Evolutionary conservation across 257 asterid genomes (phyloP), one percentile per base, ranked within the genome.

Genomic region (Vinca minor): DNA sequence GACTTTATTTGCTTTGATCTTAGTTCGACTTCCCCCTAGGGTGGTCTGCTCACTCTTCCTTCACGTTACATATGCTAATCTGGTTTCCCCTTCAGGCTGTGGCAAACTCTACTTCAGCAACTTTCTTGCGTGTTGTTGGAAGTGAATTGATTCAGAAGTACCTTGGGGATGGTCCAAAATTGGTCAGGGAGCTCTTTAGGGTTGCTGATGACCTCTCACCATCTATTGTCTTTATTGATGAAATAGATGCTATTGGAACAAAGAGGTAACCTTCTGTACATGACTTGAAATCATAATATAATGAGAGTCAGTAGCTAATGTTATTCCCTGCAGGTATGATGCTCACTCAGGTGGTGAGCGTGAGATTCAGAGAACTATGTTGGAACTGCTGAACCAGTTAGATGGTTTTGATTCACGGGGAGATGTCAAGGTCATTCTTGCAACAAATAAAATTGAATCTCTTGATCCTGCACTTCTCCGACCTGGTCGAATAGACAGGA

Each of bases 341-440:
- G 96, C 98, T 10, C 96, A 91, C 78, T 91, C 95, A 2, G 98
- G 98, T 34, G 98, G 98, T 71, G 98, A 91, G 69, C 96, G 98
- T 71, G 98, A 91, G 73, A 91, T 90, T 66, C 96, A 90, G 87
- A 84, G 97, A 79, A 90, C 97, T 45, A 91, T 90, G 96, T 77
- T 90, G 77, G 96, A 89, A 64, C 70, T 89, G 71, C 83, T 89
- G 76, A 89, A 89, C 70, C 97, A 89, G 78, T 74, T 89, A 14
- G 97, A 89, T 72, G 97, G 97, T 55, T 89, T 89, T 79, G 97
- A 89, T 78, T 89, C 97, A 49, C 79, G 97, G 75, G 97, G 95
- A 42, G 97, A 89, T 76, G 97, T 89, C 23, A 89, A 89, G 78
- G 97, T 89, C 47, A 89, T 89, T 77, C 95, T 89, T 60, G 97